Base-by-base conservation (phyloP, 2,329 filamentous ascomycete genomes). In the Fusarium setosum region DNA sequence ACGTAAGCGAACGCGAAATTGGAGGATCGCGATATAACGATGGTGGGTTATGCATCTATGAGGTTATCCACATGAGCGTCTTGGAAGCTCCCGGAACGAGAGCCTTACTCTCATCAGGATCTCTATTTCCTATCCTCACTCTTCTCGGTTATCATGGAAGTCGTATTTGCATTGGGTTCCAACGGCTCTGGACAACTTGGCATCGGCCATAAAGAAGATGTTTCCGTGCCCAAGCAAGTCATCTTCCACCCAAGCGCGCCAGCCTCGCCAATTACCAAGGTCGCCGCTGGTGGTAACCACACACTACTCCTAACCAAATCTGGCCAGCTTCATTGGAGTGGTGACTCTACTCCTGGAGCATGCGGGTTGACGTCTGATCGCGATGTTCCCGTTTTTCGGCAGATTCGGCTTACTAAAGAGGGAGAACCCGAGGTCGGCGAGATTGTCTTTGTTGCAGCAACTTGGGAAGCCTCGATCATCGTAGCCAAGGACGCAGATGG, bases 271-370 rank as follows among this genome's bases (percentile, higher is more conserved):
- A 74, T 84, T 55, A 68, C 73, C 50, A 76, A 75, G 38, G 75
- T 84, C 10, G 80, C 80, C 18, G 83, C 92, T 8, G 95, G 95
- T 5, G 94, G 94, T 2, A 97, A 97, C 73, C 95, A 97, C 76
- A 96, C 93, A 0, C 79, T 97, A 5, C 75, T 97, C 10, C 81
- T 94, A 11, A 87, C 85, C n/a, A 73, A 81, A 5, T 74, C 81
- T 23, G 90, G 90, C 0, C 69, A 79, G 2, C 80, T 94, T 0
- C 91, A 87, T 72, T 89, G 86, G 71, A 85, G 88, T 42, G 94
- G 94, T 1, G 86, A 90, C 59, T 81, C 79, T 8, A 73, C 79
- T 3, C 81, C 75, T 11, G 87, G 87, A 12, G 85, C 87, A 3
- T 89, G 87, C 64, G 87, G 87, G 2, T 67, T 82, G 10, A 64